Percentiles rank a stretch among this genome's conserved stretches.
Evolutionary conservation across 1,139 yeast genomes (phyloP).

Genomic region (Tardiomyces depauwii): DNA sequence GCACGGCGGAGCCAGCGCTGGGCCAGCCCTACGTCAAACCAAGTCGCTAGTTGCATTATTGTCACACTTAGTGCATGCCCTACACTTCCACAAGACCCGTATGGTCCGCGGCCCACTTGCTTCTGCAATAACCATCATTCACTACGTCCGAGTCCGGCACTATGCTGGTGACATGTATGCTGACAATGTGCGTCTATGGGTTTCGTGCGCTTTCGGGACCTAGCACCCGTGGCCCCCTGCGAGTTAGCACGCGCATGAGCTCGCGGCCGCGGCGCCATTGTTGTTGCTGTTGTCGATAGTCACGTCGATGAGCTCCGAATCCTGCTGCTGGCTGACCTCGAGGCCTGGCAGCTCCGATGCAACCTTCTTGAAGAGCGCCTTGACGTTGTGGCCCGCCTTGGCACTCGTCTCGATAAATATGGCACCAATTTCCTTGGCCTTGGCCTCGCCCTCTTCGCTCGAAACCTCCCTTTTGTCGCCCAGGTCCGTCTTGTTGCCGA

Average conservation of each 20-base stretch:
- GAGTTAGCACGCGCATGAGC: constrained; percentile 16
- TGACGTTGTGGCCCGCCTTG: constrained; percentile 89
- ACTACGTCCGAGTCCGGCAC: too few relatives aligned
- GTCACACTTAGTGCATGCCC: too few relatives aligned
- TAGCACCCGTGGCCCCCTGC: too few relatives aligned
- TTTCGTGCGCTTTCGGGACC: too few relatives aligned
- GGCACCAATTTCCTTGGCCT: constrained; percentile 69
- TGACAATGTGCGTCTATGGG: too few relatives aligned
- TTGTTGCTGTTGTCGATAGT: constrained; percentile 12
- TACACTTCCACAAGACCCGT: too few relatives aligned
- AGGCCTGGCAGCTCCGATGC: constrained; percentile 89
- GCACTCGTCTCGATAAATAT: constrained; percentile 89
- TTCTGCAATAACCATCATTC: too few relatives aligned
- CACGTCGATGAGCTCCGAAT: constrained; percentile 21
- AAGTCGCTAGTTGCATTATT: too few relatives aligned
- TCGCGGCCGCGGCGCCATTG: constrained; percentile 9
- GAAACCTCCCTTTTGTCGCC: constrained; percentile 62
- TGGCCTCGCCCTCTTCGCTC: constrained; percentile 65
- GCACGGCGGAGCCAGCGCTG: too few relatives aligned
- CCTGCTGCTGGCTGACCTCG: constrained; percentile 30
- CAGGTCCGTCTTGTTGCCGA: constrained; percentile 74
- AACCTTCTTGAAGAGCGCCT: constrained; percentile 75
- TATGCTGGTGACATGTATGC: too few relatives aligned
- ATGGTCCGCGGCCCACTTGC: too few relatives aligned
- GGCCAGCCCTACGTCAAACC: too few relatives aligned